These are phyloP conservation scores for Mercurialis annua DNA, from an alignment of 345 rosid genomes.

Conservation along the genomic window DNA sequence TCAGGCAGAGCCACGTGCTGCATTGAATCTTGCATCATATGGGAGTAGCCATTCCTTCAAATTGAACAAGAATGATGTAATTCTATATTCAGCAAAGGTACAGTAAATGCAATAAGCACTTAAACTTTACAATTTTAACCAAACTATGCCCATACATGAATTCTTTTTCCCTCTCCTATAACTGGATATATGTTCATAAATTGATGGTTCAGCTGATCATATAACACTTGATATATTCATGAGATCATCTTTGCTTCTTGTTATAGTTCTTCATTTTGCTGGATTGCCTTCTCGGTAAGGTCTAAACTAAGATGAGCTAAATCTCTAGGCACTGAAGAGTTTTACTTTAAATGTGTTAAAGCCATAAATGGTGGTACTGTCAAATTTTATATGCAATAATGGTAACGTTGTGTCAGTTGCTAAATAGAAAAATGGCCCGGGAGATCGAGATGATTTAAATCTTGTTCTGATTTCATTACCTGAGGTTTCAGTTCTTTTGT, in stretches of 20 bases:
- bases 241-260: conserved; percentile 2
- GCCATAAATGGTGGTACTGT: neutral
- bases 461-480: neutral
- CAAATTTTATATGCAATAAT: neutral
- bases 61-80: conserved; percentile 75
- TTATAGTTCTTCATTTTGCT: neutral
- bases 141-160: neutral
- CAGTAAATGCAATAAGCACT: conserved; percentile 1
- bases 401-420: neutral
- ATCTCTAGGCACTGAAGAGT: neutral
- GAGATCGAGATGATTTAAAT: neutral
- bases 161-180: conserved; percentile 5
- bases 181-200: neutral
- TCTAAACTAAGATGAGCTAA: conserved; percentile 1
- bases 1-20: conserved; percentile 99
- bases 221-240: neutral
- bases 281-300: neutral
- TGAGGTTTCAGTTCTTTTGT: neutral
- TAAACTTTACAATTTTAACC: conserved; percentile 1
- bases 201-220: neutral
- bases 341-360: neutral
- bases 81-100: conserved; percentile 97
- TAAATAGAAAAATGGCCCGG: conserved; percentile 1
- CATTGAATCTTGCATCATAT: conserved; percentile 94
- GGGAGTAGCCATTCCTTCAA: conserved; percentile 88